Conservation (phyloP, 2,329 filamentous ascomycete species). For the Fusarium armeniacum region DNA sequence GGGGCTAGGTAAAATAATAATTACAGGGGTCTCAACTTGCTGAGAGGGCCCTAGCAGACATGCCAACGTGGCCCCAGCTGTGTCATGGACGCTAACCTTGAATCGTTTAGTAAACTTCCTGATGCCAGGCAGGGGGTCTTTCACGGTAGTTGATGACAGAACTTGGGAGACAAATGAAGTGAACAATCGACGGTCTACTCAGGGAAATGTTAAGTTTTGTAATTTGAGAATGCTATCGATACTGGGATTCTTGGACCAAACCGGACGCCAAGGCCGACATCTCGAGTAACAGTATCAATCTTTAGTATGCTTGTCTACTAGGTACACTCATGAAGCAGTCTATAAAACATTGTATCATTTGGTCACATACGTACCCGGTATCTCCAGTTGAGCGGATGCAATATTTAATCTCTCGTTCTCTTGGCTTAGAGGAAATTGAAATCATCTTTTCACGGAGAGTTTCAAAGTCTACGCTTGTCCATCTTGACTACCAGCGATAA, state of each 20-base stretch:
- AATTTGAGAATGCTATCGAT: not conserved
- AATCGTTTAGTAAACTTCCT: constrained; percentile 24
- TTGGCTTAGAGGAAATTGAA: constrained; percentile 9
- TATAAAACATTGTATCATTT: constrained; percentile 19
- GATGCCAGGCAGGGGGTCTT: constrained; percentile 28
- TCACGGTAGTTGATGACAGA: constrained; percentile 4
- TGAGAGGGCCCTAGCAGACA: constrained; percentile 9
- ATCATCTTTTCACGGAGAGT: constrained; percentile 29
- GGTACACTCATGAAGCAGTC: not conserved
- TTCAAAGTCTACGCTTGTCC: constrained; percentile 41
- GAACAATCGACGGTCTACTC: not conserved
- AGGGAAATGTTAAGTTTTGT: not conserved
- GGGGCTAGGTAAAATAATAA: constrained; percentile 9
- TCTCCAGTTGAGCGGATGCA: constrained; percentile 39
- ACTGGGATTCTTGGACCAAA: not conserved
- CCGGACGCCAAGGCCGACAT: not conserved
- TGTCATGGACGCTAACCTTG: constrained; percentile 24
- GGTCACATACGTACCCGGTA: constrained; percentile 27
- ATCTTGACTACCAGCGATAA: constrained; percentile 43
- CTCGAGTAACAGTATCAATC: constrained; percentile 13
- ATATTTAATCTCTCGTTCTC: constrained; percentile 50
- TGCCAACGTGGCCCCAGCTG: constrained; percentile 45
- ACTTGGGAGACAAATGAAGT: not conserved
- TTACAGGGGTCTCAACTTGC: constrained; percentile 36
- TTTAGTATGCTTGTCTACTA: constrained; percentile 2